phyloP scores from a whole-genome alignment of 805 yeast genomes.

The Ogataea pini region DNA sequence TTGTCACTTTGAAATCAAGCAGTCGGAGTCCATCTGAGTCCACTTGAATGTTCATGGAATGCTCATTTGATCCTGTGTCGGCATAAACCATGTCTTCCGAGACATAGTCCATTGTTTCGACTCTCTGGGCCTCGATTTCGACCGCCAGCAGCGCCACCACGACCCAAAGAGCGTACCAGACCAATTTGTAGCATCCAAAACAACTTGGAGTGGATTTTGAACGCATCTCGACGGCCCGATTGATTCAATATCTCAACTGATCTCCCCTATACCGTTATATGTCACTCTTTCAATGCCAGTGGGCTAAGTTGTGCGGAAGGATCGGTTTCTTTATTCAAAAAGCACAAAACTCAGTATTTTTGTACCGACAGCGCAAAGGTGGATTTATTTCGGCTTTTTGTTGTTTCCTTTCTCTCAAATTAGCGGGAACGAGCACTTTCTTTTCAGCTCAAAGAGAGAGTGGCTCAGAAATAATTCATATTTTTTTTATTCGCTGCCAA shows the following conservation, averaged over 20 bases:
- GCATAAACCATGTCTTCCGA: neutral
- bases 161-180: neutral
- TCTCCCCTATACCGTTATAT: neutral
- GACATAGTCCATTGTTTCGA: neutral
- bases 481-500: slow-evolving; percentile 7
- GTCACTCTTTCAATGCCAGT: slow-evolving; percentile 2
- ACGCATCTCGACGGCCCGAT: neutral
- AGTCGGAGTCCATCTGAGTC: slow-evolving; percentile 15
- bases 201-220: neutral
- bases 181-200: neutral
- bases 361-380: neutral
- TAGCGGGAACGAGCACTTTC: no score
- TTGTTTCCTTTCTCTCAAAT: no score
- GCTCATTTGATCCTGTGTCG: neutral
- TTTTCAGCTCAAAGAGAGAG: no score
- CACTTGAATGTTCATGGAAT: neutral
- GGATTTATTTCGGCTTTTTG: no score
- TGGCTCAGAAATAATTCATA: neutral
- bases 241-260: neutral
- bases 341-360: neutral
- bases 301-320: neutral
- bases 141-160: neutral
- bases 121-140: neutral
- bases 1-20: slow-evolving; percentile 40
- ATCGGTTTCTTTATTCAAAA: neutral